Evolutionary conservation across 306 rosid species (phyloP), one percentile per base, ranked within the genome.

Genomic region (Oxytropis ochrocephala): DNA sequence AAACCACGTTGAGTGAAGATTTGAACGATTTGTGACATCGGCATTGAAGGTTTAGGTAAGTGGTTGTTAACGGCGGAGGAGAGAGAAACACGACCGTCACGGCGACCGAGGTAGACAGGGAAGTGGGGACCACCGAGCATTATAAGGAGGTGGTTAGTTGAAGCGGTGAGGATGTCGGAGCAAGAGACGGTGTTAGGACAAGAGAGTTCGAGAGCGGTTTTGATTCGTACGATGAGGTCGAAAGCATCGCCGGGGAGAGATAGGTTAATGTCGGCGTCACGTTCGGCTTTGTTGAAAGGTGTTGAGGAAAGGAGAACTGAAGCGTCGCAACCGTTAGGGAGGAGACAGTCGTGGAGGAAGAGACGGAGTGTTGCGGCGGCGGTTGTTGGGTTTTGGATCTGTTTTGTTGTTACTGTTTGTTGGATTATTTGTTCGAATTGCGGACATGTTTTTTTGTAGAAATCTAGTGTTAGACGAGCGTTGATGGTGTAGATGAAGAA

Each of bases 321-420:
- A 71, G 83, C 90, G 56, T 87, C 93, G 68, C 94, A 88, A 65
- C 84, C 91, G 70, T 79, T 80, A 8, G 85, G 79, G 58, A 80
- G 43, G 83, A 85, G 58, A 61, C 90, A 88, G 79, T 88, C 94
- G 75, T 88, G 89, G 76, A 88, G 85, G 77, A 88, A 85, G 78
- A 85, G 85, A 47, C 89, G 88, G 80, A 88, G 69, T 1, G 86
- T 70, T 66, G 81, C 91, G 46, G 80, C 64, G 67, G 84, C 89
- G 8, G 93, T 80, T 2, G 85, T 76, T 29, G 93, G 90, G 14
- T 72, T 59, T 0, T 76, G 24, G 75, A 84, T 79, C 77, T 88
- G 91, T 66, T 86, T 62, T 6, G 68, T 11, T 4, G 68, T 62
- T 5, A 62, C 51, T 11, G 51, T 62, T 18, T 84, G 69, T 67